phyloP scores from a whole-genome alignment of 768 basidiomycete genomes.

The Tricholoma flavovirens region DNA sequence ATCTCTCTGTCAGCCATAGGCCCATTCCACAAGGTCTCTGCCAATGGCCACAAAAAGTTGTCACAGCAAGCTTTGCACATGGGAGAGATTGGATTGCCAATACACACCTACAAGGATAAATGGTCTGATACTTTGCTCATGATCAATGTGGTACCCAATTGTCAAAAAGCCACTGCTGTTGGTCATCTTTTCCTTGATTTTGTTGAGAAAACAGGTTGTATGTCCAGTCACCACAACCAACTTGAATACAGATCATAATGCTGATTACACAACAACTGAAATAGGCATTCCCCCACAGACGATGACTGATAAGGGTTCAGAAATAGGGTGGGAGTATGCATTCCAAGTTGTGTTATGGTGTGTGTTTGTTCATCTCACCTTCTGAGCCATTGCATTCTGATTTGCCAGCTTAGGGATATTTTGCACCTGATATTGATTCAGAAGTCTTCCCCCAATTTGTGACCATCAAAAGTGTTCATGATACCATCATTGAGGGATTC shows the following conservation, averaged over 20 bases:
- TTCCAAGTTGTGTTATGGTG: not conserved
- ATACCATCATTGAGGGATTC: constrained; percentile 24
- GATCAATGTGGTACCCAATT: constrained; percentile 22
- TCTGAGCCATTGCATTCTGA: not conserved
- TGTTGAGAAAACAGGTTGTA: too few relatives aligned
- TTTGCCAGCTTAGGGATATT: not conserved
- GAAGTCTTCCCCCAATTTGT: not conserved
- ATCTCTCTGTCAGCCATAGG: not conserved
- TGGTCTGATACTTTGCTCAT: constrained; percentile 16
- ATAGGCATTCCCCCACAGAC: not conserved
- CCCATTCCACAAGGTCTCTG: not conserved
- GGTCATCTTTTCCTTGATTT: constrained; percentile 31
- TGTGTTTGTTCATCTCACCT: not conserved
- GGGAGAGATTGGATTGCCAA: constrained; percentile 23
- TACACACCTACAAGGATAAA: constrained; percentile 26
- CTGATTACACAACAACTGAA: too few relatives aligned
- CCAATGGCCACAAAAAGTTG: not conserved
- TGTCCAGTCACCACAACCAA: too few relatives aligned
- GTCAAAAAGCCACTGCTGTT: constrained; percentile 15
- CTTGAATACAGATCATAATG: too few relatives aligned
- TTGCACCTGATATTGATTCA: not conserved
- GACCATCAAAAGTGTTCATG: constrained; percentile 20
- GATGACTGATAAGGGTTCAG: not conserved
- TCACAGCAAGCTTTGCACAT: constrained; percentile 17
- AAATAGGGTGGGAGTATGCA: not conserved